Percentiles rank a stretch among this genome's conserved stretches.
phyloP scores from a whole-genome alignment of 768 basidiomycete species.

The Termitomyces sp. region DNA sequence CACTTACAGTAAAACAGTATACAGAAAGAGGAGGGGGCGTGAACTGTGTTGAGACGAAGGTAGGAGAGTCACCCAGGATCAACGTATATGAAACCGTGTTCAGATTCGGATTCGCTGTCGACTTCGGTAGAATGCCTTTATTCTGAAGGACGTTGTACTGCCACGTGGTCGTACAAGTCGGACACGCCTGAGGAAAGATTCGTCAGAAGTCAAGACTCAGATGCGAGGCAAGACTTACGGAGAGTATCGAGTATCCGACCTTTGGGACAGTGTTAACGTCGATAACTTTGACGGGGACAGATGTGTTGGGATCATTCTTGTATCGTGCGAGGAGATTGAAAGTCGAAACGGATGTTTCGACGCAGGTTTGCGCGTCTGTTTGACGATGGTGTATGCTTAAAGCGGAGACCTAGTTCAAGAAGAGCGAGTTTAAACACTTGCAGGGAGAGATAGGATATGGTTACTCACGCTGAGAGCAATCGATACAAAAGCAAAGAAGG shows the following conservation, averaged over 20 bases:
- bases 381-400: not conserved
- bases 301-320: constrained; percentile 1
- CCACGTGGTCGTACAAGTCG: constrained; percentile 7
- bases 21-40: constrained; percentile 7
- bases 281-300: constrained; percentile 11
- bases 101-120: constrained; percentile 3
- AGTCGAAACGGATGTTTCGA: not conserved
- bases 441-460: not conserved
- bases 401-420: not conserved
- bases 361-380: not conserved
- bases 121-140: constrained; percentile 13
- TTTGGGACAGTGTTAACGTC: constrained; percentile 14
- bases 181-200: constrained; percentile 4
- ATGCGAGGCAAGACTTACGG: not conserved
- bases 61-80: constrained; percentile 13
- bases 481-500: not conserved
- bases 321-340: constrained; percentile 15
- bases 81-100: constrained; percentile 15
- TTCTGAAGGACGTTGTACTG: constrained; percentile 10
- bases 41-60: constrained; percentile 15
- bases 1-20: constrained; percentile 17
- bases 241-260: constrained; percentile 17
- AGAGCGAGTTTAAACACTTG: not conserved
- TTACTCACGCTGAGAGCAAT: not conserved
- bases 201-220: not conserved